Conservation (phyloP, 208 protist genomes). For the Porcisia hertigi region DNA sequence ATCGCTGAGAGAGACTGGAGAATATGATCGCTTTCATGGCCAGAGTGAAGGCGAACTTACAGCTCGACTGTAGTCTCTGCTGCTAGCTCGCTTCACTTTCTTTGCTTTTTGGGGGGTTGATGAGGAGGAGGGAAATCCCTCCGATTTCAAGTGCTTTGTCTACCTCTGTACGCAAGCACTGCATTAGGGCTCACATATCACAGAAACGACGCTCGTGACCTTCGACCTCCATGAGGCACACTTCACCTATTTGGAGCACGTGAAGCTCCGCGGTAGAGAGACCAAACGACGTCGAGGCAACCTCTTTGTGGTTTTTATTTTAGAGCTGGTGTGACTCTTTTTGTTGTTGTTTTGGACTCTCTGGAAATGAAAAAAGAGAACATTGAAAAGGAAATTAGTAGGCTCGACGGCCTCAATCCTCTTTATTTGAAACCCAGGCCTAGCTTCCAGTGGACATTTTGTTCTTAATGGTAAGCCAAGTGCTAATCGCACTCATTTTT, state of each 20-base stretch:
- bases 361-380: not conserved
- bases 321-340: not conserved
- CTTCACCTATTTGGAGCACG: not conserved
- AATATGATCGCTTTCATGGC: not conserved
- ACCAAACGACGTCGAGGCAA: not conserved
- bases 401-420: not conserved
- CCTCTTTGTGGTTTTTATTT: not conserved
- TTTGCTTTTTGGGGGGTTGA: not conserved
- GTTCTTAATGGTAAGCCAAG: not conserved
- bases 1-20: not conserved
- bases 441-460: not conserved
- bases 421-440: not conserved
- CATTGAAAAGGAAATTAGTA: too few species aligned
- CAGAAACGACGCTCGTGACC: not conserved
- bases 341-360: not conserved
- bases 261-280: not conserved
- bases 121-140: not conserved
- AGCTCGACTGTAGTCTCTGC: not conserved
- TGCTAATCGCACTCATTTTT: too few species aligned
- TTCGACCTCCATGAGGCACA: constrained; percentile 12
- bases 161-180: not conserved
- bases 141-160: not conserved
- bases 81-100: not conserved
- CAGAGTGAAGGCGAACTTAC: not conserved
- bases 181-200: not conserved